Percentiles rank a stretch among this genome's conserved stretches.
These are phyloP conservation scores for Blastobotrys raffinosifermentans DNA, from an alignment of 1,139 yeast species.

Conservation along the genomic window DNA sequence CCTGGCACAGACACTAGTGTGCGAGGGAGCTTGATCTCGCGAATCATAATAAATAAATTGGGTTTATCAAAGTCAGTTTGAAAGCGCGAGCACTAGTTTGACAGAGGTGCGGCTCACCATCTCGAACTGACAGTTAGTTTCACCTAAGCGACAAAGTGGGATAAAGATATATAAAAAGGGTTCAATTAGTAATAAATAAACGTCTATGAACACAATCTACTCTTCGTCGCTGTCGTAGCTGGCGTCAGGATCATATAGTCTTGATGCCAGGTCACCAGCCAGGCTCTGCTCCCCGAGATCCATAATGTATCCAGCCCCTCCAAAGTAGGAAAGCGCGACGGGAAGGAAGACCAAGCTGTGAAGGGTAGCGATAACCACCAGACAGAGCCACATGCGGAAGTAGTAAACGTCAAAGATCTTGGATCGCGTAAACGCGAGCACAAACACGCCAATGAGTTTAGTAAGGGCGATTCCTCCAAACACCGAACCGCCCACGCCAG, in stretches of 20 bases:
- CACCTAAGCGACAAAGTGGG: too few relatives aligned
- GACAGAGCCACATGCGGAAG: constrained; percentile 91
- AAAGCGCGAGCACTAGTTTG: too few relatives aligned
- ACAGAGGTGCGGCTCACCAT: too few relatives aligned
- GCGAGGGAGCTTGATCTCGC: constrained; percentile 19
- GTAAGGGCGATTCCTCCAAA: constrained; percentile 87
- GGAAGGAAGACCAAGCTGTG: constrained; percentile 81
- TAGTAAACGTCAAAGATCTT: constrained; percentile 87
- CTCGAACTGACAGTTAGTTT: too few relatives aligned
- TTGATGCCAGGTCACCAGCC: constrained; percentile 28
- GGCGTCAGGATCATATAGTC: constrained; percentile 17
- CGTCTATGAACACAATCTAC: not conserved
- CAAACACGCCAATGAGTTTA: constrained; percentile 79
- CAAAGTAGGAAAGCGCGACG: constrained; percentile 56
- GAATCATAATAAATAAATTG: constrained; percentile 9
- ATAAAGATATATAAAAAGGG: not conserved
- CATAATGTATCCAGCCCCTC: constrained; percentile 48
- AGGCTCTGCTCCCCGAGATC: constrained; percentile 31
- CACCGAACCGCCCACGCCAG: constrained; percentile 79
- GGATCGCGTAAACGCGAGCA: constrained; percentile 78
- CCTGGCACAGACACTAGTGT: constrained; percentile 15
- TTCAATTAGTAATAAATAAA: not conserved
- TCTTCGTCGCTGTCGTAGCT: constrained; percentile 7
- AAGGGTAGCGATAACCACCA: constrained; percentile 67
- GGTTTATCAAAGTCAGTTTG: too few relatives aligned